phyloP scores from a whole-genome alignment of 2,329 filamentous ascomycete genomes.

The Verticillium tricorpus region DNA sequence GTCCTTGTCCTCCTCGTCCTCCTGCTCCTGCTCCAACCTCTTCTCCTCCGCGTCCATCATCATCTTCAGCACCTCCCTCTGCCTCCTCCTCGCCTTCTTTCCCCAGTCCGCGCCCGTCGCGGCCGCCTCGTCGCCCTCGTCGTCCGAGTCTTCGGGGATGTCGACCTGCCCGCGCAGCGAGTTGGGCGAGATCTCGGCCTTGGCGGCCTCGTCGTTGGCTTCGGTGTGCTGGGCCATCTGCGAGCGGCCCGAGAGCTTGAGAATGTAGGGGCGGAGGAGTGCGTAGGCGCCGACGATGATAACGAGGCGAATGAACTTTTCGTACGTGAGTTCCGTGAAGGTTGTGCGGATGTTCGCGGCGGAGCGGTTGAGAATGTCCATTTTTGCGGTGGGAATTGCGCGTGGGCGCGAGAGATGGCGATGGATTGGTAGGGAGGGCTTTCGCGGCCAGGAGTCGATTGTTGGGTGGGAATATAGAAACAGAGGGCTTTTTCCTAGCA shows the following conservation, averaged over 20 bases:
- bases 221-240: conserved; percentile 59
- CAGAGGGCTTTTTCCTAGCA: background rate
- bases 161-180: conserved; percentile 53
- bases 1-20: conserved; percentile 69
- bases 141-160: conserved; percentile 49
- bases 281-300: conserved; percentile 69
- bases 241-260: conserved; percentile 60
- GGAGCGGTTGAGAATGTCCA: conserved; percentile 7
- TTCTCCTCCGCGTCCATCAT: conserved; percentile 60
- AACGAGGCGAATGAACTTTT: conserved; percentile 64
- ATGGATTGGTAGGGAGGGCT: background rate
- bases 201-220: conserved; percentile 38
- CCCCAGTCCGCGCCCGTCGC: conserved; percentile 59
- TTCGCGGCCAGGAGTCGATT: conserved; percentile 1
- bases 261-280: conserved; percentile 68
- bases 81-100: conserved; percentile 64
- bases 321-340: conserved; percentile 44
- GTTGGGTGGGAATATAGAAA: background rate
- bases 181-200: conserved; percentile 59
- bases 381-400: background rate
- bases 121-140: conserved; percentile 38
- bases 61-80: conserved; percentile 63
- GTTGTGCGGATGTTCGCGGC: conserved; percentile 43
- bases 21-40: conserved; percentile 46
- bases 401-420: background rate